Conservation (phyloP, 78 protist species). For the Guillardia theta region DNA sequence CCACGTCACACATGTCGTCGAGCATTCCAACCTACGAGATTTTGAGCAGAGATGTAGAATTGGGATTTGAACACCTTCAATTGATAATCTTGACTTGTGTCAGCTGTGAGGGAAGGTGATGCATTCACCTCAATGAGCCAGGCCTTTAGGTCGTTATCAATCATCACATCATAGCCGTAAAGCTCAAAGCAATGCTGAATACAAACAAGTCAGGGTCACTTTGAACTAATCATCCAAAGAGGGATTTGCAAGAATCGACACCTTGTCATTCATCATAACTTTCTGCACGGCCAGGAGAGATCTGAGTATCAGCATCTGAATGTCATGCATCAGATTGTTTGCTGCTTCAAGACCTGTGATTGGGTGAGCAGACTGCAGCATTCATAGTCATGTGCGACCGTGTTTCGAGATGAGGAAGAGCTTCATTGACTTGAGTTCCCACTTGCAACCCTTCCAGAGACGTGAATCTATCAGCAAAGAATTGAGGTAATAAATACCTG, state of each 20-base stretch:
- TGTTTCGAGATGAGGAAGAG: slow-evolving; percentile 53
- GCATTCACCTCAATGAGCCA: slow-evolving; percentile 65
- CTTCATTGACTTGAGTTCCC: slow-evolving; percentile 66
- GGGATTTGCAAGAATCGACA: too few relatives aligned
- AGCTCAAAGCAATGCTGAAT: slow-evolving; percentile 87
- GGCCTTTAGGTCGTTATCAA: slow-evolving; percentile 62
- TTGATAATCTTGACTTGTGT: slow-evolving; percentile 59
- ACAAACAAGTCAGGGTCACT: too few relatives aligned
- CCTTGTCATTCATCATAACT: slow-evolving; percentile 72
- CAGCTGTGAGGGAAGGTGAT: slow-evolving; percentile 71
- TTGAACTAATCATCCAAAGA: too few relatives aligned
- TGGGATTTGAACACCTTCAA: background rate
- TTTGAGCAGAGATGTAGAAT: background rate
- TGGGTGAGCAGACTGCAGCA: too few relatives aligned
- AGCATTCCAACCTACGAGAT: background rate
- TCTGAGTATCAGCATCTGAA: slow-evolving; percentile 52
- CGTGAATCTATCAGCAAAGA: too few relatives aligned
- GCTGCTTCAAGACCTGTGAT: slow-evolving; percentile 12
- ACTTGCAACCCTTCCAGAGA: slow-evolving; percentile 87
- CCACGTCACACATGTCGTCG: background rate
- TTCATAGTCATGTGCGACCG: too few relatives aligned
- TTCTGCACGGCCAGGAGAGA: slow-evolving; percentile 74
- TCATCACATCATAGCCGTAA: slow-evolving; percentile 73
- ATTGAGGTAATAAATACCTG: too few relatives aligned
- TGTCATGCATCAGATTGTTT: slow-evolving; percentile 19